Conservation (phyloP, 495 filamentous ascomycete genomes). For the Penicillium crystallinum region DNA sequence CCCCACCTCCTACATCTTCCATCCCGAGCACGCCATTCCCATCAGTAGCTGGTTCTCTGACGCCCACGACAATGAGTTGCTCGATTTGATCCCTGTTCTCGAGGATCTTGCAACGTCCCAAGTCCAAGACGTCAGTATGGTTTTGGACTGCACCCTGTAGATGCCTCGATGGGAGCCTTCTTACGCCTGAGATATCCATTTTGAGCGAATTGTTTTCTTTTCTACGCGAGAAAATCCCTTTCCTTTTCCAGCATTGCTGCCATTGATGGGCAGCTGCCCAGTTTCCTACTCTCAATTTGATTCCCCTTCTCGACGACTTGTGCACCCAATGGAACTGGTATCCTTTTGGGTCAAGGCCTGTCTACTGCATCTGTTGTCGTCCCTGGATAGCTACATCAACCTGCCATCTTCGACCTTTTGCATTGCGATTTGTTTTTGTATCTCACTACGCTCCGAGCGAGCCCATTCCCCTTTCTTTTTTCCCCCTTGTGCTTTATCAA, state of each 20-base stretch:
- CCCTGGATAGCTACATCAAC: conserved; percentile 1
- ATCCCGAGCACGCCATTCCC: conserved; percentile 96
- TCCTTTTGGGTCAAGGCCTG: conserved; percentile 12
- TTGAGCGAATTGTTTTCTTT: conserved; percentile 27
- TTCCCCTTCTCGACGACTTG: conserved; percentile 14
- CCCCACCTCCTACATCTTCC: conserved; percentile 98
- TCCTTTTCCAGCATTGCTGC: conserved; percentile 21
- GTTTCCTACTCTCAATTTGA: conserved; percentile 8
- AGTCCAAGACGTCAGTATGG: conserved; percentile 93
- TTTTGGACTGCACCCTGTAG: conserved; percentile 90
- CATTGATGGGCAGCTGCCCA: conserved; percentile 11
- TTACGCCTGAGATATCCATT: conserved; percentile 31
- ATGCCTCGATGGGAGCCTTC: conserved; percentile 24
- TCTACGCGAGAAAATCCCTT: conserved; percentile 25
- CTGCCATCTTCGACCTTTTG: conserved; percentile 15
- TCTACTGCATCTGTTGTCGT: conserved; percentile 21
- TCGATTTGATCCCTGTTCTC: conserved; percentile 96
- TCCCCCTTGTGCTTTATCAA: conserved; percentile 22
- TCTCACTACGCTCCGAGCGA: conserved; percentile 34
- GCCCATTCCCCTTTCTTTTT: conserved; percentile 32
- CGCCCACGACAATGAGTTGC: conserved; percentile 97
- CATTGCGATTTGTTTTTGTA: conserved; percentile 22
- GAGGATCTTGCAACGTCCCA: conserved; percentile 87
- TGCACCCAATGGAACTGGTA: conserved; percentile 22
- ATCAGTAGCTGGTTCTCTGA: conserved; percentile 99